These are phyloP conservation scores for Epithele typhae DNA, from an alignment of 768 basidiomycete species.

Conservation along the genomic window DNA sequence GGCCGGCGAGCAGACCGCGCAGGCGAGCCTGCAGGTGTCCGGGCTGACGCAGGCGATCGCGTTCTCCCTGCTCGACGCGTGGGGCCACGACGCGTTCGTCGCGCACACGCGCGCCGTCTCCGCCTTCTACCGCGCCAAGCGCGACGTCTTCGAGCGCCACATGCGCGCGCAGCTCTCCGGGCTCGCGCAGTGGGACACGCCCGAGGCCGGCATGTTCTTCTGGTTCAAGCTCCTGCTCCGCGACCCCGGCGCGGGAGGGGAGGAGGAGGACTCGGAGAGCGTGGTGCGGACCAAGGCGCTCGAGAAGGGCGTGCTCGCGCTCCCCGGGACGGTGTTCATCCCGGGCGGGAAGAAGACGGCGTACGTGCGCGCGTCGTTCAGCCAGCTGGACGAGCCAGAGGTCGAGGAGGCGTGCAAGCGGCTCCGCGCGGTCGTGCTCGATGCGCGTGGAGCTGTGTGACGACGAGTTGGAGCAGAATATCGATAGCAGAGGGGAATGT, in stretches of 20 bases:
- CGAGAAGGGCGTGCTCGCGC: conserved; percentile 78
- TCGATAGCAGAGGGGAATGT: too few species aligned
- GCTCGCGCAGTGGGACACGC: conserved; percentile 68
- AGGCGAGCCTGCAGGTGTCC: conserved; percentile 64
- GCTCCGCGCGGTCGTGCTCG: conserved; percentile 34
- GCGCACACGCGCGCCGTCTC: conserved; percentile 67
- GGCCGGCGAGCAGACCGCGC: conserved; percentile 47
- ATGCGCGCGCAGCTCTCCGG: conserved; percentile 73
- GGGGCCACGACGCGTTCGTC: conserved; percentile 79
- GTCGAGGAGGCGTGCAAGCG: conserved; percentile 72
- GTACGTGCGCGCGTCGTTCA: conserved; percentile 87
- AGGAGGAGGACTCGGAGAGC: conserved; percentile 44
- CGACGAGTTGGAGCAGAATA: too few species aligned
- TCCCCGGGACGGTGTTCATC: conserved; percentile 83
- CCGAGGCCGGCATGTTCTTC: conserved; percentile 87
- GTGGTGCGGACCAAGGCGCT: conserved; percentile 75
- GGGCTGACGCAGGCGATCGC: conserved; percentile 65
- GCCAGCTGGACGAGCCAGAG: conserved; percentile 59
- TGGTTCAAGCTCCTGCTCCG: conserved; percentile 76
- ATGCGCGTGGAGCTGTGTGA: conserved; percentile 11
- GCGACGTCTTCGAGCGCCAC: conserved; percentile 75
- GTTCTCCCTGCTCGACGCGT: conserved; percentile 54
- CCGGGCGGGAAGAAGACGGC: conserved; percentile 67
- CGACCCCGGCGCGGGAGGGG: conserved; percentile 32
- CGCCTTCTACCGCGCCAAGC: conserved; percentile 65